Evolutionary conservation across 2,329 filamentous ascomycete species (phyloP).

Genomic region (Phialophora macrospora): DNA sequence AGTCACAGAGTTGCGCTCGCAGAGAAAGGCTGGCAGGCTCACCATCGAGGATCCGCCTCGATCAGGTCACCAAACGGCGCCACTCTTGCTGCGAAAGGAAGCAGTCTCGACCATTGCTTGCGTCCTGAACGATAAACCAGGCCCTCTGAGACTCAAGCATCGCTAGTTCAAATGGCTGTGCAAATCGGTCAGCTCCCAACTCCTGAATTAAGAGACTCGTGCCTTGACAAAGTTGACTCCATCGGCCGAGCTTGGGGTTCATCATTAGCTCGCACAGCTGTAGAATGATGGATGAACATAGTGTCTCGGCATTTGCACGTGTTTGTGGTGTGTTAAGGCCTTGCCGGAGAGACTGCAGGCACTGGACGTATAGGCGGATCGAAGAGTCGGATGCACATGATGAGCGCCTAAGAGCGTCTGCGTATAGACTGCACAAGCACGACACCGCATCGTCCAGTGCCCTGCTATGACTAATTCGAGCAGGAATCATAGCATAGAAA

Average conservation of each 20-base stretch:
- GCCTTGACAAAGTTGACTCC: conserved; percentile 28
- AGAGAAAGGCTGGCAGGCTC: conserved; percentile 22
- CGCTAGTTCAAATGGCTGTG: conserved; percentile 25
- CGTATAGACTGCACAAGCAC: conserved; percentile 20
- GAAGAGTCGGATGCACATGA: conserved; percentile 4
- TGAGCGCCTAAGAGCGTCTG: background rate
- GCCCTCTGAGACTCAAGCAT: conserved; percentile 36
- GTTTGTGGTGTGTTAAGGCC: background rate
- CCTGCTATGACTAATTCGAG: conserved; percentile 4
- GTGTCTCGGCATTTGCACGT: conserved; percentile 26
- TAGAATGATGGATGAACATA: conserved; percentile 32
- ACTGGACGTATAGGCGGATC: conserved; percentile 12
- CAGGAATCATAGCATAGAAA: conserved; percentile 18
- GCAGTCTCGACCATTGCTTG: conserved; percentile 20
- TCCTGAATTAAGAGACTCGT: conserved; percentile 30
- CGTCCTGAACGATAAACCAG: conserved; percentile 33
- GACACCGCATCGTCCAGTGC: conserved; percentile 19
- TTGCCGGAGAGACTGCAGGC: conserved; percentile 18
- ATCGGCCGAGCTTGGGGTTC: conserved; percentile 24
- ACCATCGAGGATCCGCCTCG: background rate
- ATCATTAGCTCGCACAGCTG: conserved; percentile 33
- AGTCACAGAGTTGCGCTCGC: conserved; percentile 28
- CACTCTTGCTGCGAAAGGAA: conserved; percentile 28
- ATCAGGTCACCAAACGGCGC: conserved; percentile 19
- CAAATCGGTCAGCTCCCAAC: conserved; percentile 22